Conservation (phyloP, 2,329 filamentous ascomycete species). For the Ascochyta koolunga region DNA sequence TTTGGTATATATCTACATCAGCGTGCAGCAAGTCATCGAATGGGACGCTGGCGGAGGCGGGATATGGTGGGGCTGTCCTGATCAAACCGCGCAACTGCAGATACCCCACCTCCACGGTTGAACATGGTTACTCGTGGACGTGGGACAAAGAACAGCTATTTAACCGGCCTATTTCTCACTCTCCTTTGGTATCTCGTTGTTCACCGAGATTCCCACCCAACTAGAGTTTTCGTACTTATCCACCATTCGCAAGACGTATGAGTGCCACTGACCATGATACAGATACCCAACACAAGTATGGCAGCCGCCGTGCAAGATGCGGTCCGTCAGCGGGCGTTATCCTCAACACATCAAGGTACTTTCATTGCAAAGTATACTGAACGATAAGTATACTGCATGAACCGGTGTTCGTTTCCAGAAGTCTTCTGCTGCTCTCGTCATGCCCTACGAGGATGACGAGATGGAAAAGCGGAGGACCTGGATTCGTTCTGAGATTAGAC, state of each 20-base stretch:
- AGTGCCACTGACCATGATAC: constrained; percentile 26
- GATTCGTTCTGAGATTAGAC: constrained; percentile 82
- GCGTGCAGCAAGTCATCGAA: constrained; percentile 6
- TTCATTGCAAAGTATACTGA: constrained; percentile 47
- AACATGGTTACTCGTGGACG: constrained; percentile 22
- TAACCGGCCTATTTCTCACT: constrained; percentile 18
- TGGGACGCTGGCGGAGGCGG: neutral
- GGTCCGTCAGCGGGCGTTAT: constrained; percentile 44
- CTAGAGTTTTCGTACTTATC: constrained; percentile 28
- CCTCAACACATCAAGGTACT: constrained; percentile 46
- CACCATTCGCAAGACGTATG: neutral
- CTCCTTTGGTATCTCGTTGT: neutral
- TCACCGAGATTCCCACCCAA: neutral
- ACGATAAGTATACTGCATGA: constrained; percentile 50
- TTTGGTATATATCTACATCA: constrained; percentile 3
- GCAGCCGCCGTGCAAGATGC: constrained; percentile 38
- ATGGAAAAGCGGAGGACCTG: constrained; percentile 15
- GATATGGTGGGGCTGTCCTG: constrained; percentile 1
- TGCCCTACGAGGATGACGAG: neutral
- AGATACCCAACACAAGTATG: constrained; percentile 40
- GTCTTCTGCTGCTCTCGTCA: constrained; percentile 5
- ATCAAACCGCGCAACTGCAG: constrained; percentile 14
- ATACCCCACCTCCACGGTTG: constrained; percentile 39
- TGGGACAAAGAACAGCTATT: constrained; percentile 23
- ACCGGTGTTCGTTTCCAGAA: constrained; percentile 48